Percentiles rank a stretch among this genome's conserved stretches.
Evolutionary conservation across 2,329 filamentous ascomycete genomes (phyloP).

Genomic region (Clonostachys sp.): DNA sequence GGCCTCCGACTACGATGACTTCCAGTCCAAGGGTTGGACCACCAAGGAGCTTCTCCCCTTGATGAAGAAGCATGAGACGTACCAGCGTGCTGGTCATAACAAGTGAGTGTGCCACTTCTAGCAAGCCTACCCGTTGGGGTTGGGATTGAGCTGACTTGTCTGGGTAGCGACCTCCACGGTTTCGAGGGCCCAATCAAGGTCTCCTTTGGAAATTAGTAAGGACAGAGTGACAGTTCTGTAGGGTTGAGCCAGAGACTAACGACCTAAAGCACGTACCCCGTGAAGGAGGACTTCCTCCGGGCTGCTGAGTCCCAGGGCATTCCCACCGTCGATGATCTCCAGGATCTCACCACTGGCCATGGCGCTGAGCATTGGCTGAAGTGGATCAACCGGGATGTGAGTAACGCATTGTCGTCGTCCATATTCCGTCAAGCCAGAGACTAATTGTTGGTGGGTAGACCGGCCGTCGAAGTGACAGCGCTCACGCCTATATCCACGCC

Average conservation of each 20-base stretch:
- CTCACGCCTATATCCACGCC: conserved; percentile 74
- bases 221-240: conserved; percentile 10
- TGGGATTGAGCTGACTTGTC: neutral
- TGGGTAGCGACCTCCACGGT: conserved; percentile 56
- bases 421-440: neutral
- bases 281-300: conserved; percentile 76
- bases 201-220: conserved; percentile 67
- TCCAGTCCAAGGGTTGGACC: conserved; percentile 74
- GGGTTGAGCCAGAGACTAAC: conserved; percentile 1
- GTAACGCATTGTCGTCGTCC: conserved; percentile 5
- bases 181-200: conserved; percentile 80
- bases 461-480: conserved; percentile 71
- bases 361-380: conserved; percentile 82
- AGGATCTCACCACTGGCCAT: conserved; percentile 64
- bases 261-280: conserved; percentile 58
- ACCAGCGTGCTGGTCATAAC: conserved; percentile 62
- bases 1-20: conserved; percentile 72
- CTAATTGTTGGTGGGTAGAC: conserved; percentile 27
- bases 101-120: conserved; percentile 10
- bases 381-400: conserved; percentile 70
- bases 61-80: conserved; percentile 79
- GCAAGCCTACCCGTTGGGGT: neutral
- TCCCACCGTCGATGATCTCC: conserved; percentile 68
- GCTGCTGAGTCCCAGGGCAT: conserved; percentile 71
- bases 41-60: conserved; percentile 71